phyloP scores from a whole-genome alignment of 73 alveolate genomes.

The Durusdinium trenchii region DNA sequence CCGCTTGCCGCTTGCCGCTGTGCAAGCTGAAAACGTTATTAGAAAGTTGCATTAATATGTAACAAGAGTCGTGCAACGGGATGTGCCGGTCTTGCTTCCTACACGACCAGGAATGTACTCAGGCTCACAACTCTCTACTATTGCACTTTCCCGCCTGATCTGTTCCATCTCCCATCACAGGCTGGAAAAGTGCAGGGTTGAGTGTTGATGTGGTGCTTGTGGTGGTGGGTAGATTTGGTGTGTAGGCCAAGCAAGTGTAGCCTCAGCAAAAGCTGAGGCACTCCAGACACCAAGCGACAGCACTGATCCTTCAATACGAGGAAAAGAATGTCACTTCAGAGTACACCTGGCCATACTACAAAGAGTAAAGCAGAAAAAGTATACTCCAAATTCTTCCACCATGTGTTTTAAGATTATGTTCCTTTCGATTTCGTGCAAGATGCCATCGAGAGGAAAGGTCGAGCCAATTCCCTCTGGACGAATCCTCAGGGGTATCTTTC shows the following conservation, averaged over 20 bases:
- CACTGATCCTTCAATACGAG: not conserved
- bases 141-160: conserved; percentile 72
- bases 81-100: too few relatives aligned
- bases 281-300: too few relatives aligned
- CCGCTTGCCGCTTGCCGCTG: too few relatives aligned
- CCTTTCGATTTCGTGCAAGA: not conserved
- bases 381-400: not conserved
- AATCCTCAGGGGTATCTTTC: not conserved
- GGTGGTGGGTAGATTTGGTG: conserved; percentile 25
- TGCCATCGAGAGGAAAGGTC: conserved; percentile 6
- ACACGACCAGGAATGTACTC: too few relatives aligned
- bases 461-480: conserved; percentile 69
- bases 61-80: too few relatives aligned
- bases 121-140: too few relatives aligned
- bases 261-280: not conserved
- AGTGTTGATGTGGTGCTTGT: not conserved
- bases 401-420: not conserved
- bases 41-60: too few relatives aligned
- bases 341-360: too few relatives aligned
- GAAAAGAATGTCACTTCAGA: too few relatives aligned
- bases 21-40: too few relatives aligned
- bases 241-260: conserved; percentile 69
- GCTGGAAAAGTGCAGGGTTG: conserved; percentile 71
- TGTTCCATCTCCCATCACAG: conserved; percentile 66
- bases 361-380: not conserved